These are phyloP conservation scores for Talaromyces amestolkiae DNA, from an alignment of 2,329 filamentous ascomycete genomes.

Conservation along the genomic window DNA sequence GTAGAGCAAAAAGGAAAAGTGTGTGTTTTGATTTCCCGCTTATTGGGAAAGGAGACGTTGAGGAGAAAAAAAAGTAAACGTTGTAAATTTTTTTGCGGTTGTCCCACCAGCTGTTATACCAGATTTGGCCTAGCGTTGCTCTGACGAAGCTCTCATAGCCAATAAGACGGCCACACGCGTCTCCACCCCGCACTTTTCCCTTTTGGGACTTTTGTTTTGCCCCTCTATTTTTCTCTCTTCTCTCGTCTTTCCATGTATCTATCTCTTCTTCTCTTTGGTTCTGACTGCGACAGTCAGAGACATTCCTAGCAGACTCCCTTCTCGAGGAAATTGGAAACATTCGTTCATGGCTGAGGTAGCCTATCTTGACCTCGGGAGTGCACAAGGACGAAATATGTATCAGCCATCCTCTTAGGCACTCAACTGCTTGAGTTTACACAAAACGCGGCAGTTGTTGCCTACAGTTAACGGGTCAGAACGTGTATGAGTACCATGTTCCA, in stretches of 20 bases:
- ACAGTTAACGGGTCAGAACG: too few relatives aligned
- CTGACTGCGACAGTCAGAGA: too few relatives aligned
- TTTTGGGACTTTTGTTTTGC: constrained; percentile 10
- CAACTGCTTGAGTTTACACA: too few relatives aligned
- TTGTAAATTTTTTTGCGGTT: constrained; percentile 12
- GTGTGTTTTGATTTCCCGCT: constrained; percentile 1
- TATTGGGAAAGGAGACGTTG: background rate
- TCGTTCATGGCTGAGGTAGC: too few relatives aligned
- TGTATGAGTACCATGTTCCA: too few relatives aligned
- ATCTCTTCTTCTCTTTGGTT: background rate
- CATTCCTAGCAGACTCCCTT: too few relatives aligned
- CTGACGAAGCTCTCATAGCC: background rate
- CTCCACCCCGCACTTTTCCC: constrained; percentile 18
- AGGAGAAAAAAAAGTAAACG: constrained; percentile 13
- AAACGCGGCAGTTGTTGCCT: too few relatives aligned
- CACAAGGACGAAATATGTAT: too few relatives aligned
- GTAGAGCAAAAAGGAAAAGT: background rate
- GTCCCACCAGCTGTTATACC: constrained; percentile 14
- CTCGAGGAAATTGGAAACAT: too few relatives aligned
- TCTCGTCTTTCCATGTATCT: background rate
- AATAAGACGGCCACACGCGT: constrained; percentile 15
- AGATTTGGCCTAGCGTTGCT: background rate
- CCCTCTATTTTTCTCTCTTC: background rate
- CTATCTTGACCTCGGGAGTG: too few relatives aligned
- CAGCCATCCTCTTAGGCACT: too few relatives aligned